Evolutionary conservation across 2,329 filamentous ascomycete species (phyloP).

Genomic region (Monosporascus sp.): DNA sequence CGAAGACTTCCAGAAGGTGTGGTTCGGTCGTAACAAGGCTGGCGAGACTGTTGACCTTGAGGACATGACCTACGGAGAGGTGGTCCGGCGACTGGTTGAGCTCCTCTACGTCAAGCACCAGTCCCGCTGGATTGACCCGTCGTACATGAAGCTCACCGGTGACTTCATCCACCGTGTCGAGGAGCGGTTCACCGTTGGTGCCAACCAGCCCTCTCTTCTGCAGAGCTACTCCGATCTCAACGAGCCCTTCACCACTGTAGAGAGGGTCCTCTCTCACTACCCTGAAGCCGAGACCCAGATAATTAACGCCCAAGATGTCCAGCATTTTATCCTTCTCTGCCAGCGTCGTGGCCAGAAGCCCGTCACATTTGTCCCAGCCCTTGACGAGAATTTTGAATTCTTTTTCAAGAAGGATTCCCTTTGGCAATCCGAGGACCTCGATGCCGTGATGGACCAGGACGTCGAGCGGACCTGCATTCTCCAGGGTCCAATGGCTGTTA

Average conservation of each 20-base stretch:
- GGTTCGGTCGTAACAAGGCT: constrained; percentile 82
- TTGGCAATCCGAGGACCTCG: constrained; percentile 97
- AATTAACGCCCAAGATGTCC: constrained; percentile 96
- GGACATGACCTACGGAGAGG: constrained; percentile 92
- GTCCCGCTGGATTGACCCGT: constrained; percentile 84
- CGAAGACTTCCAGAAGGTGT: constrained; percentile 93
- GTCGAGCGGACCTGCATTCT: constrained; percentile 94
- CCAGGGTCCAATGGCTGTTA: constrained; percentile 88
- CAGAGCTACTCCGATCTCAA: constrained; percentile 88
- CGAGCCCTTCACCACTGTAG: constrained; percentile 71
- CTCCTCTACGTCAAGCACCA: constrained; percentile 90
- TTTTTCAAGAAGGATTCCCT: constrained; percentile 99
- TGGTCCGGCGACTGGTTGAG: constrained; percentile 80
- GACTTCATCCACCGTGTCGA: constrained; percentile 97
- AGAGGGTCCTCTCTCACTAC: constrained; percentile 75
- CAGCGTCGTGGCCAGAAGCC: constrained; percentile 92
- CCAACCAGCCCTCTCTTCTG: constrained; percentile 72
- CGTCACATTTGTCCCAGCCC: constrained; percentile 88
- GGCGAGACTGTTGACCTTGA: constrained; percentile 82
- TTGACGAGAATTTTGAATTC: constrained; percentile 97
- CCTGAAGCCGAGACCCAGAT: constrained; percentile 84
- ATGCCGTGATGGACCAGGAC: constrained; percentile 92
- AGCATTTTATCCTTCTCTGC: constrained; percentile 92
- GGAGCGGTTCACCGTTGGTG: constrained; percentile 78
- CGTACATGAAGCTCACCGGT: constrained; percentile 75